These are phyloP conservation scores for Monosporozyma aquatica DNA, from an alignment of 805 yeast genomes.

Conservation along the genomic window DNA sequence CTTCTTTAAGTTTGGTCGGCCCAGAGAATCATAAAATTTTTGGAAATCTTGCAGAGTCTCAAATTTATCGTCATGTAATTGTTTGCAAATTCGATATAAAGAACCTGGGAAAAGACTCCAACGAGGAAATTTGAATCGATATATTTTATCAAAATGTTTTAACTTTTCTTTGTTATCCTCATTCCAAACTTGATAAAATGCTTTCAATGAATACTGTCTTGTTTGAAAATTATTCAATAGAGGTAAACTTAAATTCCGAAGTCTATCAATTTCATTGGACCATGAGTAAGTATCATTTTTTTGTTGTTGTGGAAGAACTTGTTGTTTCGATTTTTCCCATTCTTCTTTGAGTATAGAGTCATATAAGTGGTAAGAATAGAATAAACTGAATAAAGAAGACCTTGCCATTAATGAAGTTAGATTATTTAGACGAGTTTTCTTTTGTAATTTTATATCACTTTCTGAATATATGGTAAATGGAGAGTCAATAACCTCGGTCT, in stretches of 20 bases:
- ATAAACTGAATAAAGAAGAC: conserved; percentile 22
- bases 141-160: conserved; percentile 11
- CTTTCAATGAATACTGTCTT: neutral
- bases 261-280: conserved; percentile 10
- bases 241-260: conserved; percentile 1
- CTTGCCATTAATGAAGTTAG: conserved; percentile 9
- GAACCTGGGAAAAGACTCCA: conserved; percentile 20
- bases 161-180: conserved; percentile 11
- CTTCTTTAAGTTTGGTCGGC: conserved; percentile 10
- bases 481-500: neutral
- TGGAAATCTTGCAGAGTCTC: conserved; percentile 19
- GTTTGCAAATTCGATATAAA: conserved; percentile 13
- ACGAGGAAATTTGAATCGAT: conserved; percentile 22
- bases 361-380: conserved; percentile 22
- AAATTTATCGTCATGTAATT: conserved; percentile 17
- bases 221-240: neutral
- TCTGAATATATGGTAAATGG: neutral
- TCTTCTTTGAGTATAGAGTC: conserved; percentile 10
- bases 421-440: neutral
- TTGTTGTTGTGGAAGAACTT: neutral
- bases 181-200: conserved; percentile 20
- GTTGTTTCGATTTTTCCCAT: neutral
- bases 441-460: neutral
- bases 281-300: conserved; percentile 5
- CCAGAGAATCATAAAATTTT: conserved; percentile 14